Base-by-base conservation (phyloP, 768 basidiomycete species). In the Kwoniella mangroviensis region DNA sequence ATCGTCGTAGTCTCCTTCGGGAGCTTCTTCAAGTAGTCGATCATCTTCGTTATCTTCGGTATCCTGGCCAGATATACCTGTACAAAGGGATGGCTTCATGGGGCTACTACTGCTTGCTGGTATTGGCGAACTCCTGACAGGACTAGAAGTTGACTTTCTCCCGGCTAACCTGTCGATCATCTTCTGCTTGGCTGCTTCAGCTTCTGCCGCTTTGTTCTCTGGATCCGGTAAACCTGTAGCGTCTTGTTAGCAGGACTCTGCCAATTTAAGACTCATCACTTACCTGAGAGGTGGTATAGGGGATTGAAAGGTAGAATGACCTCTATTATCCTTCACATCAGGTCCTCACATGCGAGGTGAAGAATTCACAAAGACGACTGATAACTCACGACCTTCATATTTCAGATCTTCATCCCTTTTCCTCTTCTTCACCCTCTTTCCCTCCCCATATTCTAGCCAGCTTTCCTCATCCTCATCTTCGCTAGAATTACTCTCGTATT, bases 311-410 rank as follows among this genome's bases (percentile, higher is more conserved):
- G 56, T 1, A 79, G 67, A 11, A 73, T 68, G 49, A 71, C 57
- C 72, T 75, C 77, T 79, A 41, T 24, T 21, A 28, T 34, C 1
- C 26, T 3, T 17, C 13, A 3, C 61, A 10, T 34, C 41, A 17
- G 26, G 17, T 21, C 15, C 1, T 40, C 17, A 6, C 13, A 61
- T 34, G 34, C 34, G 1, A 34, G 34, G 6, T 34, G 1, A 1
- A 34, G 34, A 7, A 34, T 34, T 7, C 34, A 0, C 34, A 7
- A 7, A 7, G 34, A 34, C 34, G 6, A 34, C 34, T 34, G 28
- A 19, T 12, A 4, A 73, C 77, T 75, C 62, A 79, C 77, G 75
- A 19, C 77, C 77, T 71, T 79, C 73, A 58, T 75, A 75, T 10
- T 2, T 19, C 10, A 65, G 45, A 1, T 64, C 61, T 10, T 68